Evolutionary conservation across 1,284 basidiomycete genomes (phyloP).

Genomic region (Grifola frondosa): DNA sequence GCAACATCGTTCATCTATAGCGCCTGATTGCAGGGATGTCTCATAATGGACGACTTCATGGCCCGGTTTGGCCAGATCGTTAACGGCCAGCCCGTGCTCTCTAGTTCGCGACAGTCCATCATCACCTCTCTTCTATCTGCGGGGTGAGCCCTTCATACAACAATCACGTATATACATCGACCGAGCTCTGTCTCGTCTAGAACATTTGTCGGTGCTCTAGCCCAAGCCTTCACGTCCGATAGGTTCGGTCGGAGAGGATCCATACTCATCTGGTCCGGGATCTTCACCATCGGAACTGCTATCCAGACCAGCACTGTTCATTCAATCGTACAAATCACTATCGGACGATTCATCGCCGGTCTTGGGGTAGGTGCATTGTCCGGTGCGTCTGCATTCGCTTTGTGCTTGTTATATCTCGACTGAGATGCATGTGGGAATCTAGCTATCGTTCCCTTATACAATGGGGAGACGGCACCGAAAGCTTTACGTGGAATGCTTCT

Average conservation of each 20-base stretch:
- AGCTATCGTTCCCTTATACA: constrained; percentile 81
- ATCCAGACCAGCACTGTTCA: constrained; percentile 67
- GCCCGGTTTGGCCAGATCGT: constrained; percentile 57
- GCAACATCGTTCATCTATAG: too few species aligned
- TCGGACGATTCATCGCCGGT: constrained; percentile 70
- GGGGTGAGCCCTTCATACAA: constrained; percentile 43
- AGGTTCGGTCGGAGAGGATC: constrained; percentile 69
- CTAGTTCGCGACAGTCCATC: constrained; percentile 66
- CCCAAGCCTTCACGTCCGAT: constrained; percentile 77
- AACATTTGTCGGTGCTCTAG: constrained; percentile 70
- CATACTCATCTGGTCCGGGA: constrained; percentile 74
- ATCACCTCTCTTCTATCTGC: constrained; percentile 80
- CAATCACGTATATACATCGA: not conserved
- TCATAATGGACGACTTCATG: constrained; percentile 80
- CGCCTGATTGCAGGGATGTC: constrained; percentile 69
- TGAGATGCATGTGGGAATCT: too few species aligned
- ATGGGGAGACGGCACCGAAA: constrained; percentile 79
- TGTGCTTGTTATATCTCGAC: too few species aligned
- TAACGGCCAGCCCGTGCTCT: constrained; percentile 53
- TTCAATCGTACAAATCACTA: constrained; percentile 64
- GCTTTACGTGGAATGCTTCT: constrained; percentile 71
- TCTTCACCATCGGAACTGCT: constrained; percentile 71
- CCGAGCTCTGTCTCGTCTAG: constrained; percentile 31
- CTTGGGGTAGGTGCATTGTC: constrained; percentile 79
- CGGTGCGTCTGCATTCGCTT: constrained; percentile 35